phyloP scores from a whole-genome alignment of 1,139 yeast genomes.

The Geotrichum klebahnii region DNA sequence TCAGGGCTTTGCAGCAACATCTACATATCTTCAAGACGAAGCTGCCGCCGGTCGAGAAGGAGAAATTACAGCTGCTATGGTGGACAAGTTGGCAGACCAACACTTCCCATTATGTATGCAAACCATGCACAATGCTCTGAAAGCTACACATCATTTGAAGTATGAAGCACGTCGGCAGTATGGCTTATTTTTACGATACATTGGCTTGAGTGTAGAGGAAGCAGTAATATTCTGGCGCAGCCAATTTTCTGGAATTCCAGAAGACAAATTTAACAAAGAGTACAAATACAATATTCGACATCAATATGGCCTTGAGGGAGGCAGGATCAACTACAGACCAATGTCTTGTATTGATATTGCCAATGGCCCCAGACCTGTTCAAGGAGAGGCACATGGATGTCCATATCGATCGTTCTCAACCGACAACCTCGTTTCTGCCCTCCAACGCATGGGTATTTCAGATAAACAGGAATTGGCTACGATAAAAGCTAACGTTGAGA shows the following conservation, averaged over 20 bases:
- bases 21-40: constrained; percentile 25
- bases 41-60: constrained; percentile 25
- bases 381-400: constrained; percentile 83
- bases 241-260: constrained; percentile 62
- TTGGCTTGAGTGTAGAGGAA: constrained; percentile 83
- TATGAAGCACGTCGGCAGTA: constrained; percentile 83
- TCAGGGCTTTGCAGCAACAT: constrained; percentile 51
- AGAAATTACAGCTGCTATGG: constrained; percentile 61
- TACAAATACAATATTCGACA: constrained; percentile 85
- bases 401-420: constrained; percentile 75
- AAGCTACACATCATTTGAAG: constrained; percentile 64
- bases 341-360: constrained; percentile 78
- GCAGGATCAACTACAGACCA: constrained; percentile 77
- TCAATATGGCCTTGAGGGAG: constrained; percentile 87
- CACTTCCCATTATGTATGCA: constrained; percentile 85
- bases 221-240: constrained; percentile 80
- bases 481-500: constrained; percentile 63
- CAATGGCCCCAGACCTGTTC: constrained; percentile 65
- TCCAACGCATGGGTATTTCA: constrained; percentile 63
- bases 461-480: constrained; percentile 60
- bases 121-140: constrained; percentile 59
- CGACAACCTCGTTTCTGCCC: constrained; percentile 54
- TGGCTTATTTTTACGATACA: constrained; percentile 78
- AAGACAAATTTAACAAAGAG: constrained; percentile 80
- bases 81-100: constrained; percentile 52